Conservation (phyloP, 768 basidiomycete genomes). For the Royoungia palumana region DNA sequence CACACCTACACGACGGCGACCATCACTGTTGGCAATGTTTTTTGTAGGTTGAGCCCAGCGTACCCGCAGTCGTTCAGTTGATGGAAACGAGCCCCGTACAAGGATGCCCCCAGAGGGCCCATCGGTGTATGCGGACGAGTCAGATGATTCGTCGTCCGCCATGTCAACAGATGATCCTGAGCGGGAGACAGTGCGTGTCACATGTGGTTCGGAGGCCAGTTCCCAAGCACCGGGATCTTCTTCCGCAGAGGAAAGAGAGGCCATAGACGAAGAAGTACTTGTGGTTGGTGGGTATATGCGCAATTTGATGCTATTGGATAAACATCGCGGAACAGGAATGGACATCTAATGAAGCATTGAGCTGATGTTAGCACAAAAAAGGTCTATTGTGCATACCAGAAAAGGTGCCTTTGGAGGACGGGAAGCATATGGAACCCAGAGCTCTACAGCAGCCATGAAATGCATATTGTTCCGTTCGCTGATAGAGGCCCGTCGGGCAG, state of each 20-base stretch:
- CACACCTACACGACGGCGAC: conserved; percentile 66
- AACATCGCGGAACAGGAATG: conserved; percentile 73
- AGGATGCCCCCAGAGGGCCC: conserved; percentile 57
- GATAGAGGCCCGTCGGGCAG: conserved; percentile 48
- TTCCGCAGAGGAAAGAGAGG: conserved; percentile 73
- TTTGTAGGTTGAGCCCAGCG: conserved; percentile 72
- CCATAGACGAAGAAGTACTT: conserved; percentile 55
- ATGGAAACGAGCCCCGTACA: conserved; percentile 76
- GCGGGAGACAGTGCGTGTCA: conserved; percentile 55
- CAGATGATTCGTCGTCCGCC: conserved; percentile 81
- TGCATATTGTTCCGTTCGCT: conserved; percentile 56
- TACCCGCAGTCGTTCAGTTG: conserved; percentile 69
- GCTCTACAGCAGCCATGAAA: conserved; percentile 79
- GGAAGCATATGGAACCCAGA: conserved; percentile 67
- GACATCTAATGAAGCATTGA: conserved; percentile 48
- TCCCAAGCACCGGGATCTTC: conserved; percentile 71
- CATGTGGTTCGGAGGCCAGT: conserved; percentile 71
- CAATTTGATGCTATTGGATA: conserved; percentile 71
- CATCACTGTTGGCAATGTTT: conserved; percentile 44
- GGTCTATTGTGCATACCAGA: conserved; percentile 43
- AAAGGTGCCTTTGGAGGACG: conserved; percentile 73
- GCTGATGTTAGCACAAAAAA: conserved; percentile 1
- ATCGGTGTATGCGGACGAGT: conserved; percentile 52
- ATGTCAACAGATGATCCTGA: conserved; percentile 63
- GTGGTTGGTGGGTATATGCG: conserved; percentile 66